A percentile compares a stretch with the other conserved stretches of the same genome.
Evolutionary conservation across 2,329 filamentous ascomycete genomes (phyloP).

Genomic region (Fonsecaea pedrosoi): DNA sequence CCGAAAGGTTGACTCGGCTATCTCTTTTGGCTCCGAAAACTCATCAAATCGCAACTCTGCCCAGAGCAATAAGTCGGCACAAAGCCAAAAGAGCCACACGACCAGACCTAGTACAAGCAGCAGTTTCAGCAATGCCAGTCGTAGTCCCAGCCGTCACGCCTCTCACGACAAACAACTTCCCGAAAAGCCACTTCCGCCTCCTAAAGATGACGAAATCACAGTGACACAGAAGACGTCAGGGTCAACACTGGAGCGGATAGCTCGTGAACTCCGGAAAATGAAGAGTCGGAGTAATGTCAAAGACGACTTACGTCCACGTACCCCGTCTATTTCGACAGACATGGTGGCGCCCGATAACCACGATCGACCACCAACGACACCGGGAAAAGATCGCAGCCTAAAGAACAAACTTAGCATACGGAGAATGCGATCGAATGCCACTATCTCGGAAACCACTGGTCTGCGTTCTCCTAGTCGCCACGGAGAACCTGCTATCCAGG

Average conservation of each 20-base stretch:
- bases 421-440: slow-evolving; percentile 47
- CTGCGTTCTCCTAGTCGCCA: slow-evolving; percentile 46
- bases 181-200: slow-evolving; percentile 53
- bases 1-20: slow-evolving; percentile 68
- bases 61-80: slow-evolving; percentile 44
- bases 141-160: slow-evolving; percentile 33
- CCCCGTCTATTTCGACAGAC: slow-evolving; percentile 26
- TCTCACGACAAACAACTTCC: slow-evolving; percentile 40
- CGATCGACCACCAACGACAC: slow-evolving; percentile 29
- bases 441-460: slow-evolving; percentile 42
- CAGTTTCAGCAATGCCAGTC: slow-evolving; percentile 41
- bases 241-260: slow-evolving; percentile 64
- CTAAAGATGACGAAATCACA: slow-evolving; percentile 39
- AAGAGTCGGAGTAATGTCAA: slow-evolving; percentile 62
- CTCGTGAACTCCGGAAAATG: slow-evolving; percentile 65
- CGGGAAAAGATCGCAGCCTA: slow-evolving; percentile 40
- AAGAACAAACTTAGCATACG: slow-evolving; percentile 42
- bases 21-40: slow-evolving; percentile 60
- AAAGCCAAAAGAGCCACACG: slow-evolving; percentile 39
- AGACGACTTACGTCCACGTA: slow-evolving; percentile 39
- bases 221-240: slow-evolving; percentile 41
- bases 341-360: slow-evolving; percentile 18
- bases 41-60: slow-evolving; percentile 48
- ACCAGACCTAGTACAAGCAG: slow-evolving; percentile 41
- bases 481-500: slow-evolving; percentile 18